Evolutionary conservation across 73 alveolate genomes (phyloP), one percentile per base, ranked within the genome.

Genomic region (Paramecium caudatum): DNA sequence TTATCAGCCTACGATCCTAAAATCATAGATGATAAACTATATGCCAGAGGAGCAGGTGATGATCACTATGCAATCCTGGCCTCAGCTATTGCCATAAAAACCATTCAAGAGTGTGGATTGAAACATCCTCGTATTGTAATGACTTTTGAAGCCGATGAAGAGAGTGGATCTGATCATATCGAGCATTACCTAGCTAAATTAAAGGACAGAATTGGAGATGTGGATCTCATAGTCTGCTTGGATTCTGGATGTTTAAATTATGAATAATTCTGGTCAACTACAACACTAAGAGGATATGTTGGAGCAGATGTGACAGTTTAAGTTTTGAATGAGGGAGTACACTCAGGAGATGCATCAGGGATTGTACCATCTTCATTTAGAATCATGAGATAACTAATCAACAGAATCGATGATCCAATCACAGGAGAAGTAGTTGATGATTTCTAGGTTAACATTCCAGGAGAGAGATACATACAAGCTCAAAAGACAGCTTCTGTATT

Each of bases 31-130:
- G 96, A 90, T 16, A 94, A 91, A 49, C 65, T 95, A 39, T 95
- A 95, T 91, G 98, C 96, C 19, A 91, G 98, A 91, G 98, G 99
- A 10, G 94, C 98, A n/a, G 83, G 98, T 10, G 99, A 97, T 94
- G 99, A 97, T 92, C 98, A 98, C 17, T 97, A 97, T 85, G 91
- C 97, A 45, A 84, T 96, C 10, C 96, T 97, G 39, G 94, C 98
- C 1, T 43, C 96, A 46, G 94, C 95, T 34, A 92, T 96, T 25
- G 95, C 98, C 12, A 94, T 97, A 16, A 95, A 97, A 90, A 69
- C 93, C 21, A 39, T 88, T 23, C 85, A 95, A 65, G 92, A 61
- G 12, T 91, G 91, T 68, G 97, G 97, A 32, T 37, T 91, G 45
- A 94, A 94, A 33, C 98, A 93, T 80, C 98, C 99, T 33, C 95